Base-by-base conservation (phyloP, 73 alveolate species). In the Paramecium pentaurelia region DNA sequence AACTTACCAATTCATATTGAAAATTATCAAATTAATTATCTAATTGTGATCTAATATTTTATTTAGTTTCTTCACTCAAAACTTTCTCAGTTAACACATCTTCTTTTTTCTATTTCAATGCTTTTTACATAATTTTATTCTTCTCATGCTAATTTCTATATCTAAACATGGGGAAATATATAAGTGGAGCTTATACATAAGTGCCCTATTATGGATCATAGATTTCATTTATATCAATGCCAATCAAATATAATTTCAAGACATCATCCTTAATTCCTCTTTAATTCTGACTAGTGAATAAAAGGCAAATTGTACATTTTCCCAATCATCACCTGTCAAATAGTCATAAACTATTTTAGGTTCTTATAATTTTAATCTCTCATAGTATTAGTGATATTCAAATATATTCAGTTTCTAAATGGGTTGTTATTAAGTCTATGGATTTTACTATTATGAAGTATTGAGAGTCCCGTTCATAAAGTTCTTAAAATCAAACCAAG, bases 401-500 rank as follows among this genome's bases (percentile, higher is more conserved):
- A 30, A 71, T 12, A 89, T 45, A 42, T 60, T 38, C 58, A 89
- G 20, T 73, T 22, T 71, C 45, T 28, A 32, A 16, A 25, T 11
- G 22, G 73, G 51, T 12, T 22, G 22, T 75, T 54, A 54, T 54
- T 54, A 22, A 18, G 14, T 54, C 36, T 54, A 18, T 16, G 6
- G 36, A 54, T 54, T 54, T 18, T 54, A 54, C 22, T 54, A 54
- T 54, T 54, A 34, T 22, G 8, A n/a, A 54, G n/a, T 59, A 28
- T 44, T 30, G 16, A 75, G 90, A 14, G 38, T 85, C 47, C 93
- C 90, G 30, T 71, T 37, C 36, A 96, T 68, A 45, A 42, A 71
- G 30, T 95, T 94, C 92, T 94, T 97, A 80, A 97, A 95, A 60
- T 95, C 97, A 86, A 58, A 95, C 99, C 99, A 97, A 6, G 95